Evolutionary conservation across 2,329 filamentous ascomycete genomes (phyloP).

Genomic region (Arthrobotrys musiformis): DNA sequence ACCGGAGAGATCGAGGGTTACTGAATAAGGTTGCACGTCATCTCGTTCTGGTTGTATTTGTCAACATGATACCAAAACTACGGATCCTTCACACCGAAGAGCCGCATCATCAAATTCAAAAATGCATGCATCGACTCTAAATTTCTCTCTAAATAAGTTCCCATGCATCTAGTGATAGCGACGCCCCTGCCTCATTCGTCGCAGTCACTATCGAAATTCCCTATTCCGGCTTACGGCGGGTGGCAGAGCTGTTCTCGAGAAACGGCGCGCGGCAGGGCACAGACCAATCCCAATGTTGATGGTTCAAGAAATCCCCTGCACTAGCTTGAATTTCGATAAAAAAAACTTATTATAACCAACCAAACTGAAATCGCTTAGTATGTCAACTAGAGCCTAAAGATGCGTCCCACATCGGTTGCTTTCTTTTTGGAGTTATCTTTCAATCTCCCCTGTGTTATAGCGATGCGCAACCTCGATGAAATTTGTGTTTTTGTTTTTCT

Average conservation of each 20-base stretch:
- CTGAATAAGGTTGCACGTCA: conserved; percentile 47
- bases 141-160: conserved; percentile 7
- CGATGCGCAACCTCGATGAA: conserved; percentile 39
- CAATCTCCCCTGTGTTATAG: conserved; percentile 9
- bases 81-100: conserved; percentile 50
- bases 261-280: conserved; percentile 38
- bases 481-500: conserved; percentile 42
- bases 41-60: conserved; percentile 44
- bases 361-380: conserved; percentile 31
- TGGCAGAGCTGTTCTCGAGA: conserved; percentile 39
- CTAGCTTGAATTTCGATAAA: conserved; percentile 15
- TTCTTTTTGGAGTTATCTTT: conserved; percentile 47
- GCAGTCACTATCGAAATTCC: conserved; percentile 53
- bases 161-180: conserved; percentile 33
- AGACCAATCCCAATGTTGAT: conserved; percentile 32
- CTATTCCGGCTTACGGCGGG: conserved; percentile 19
- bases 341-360: conserved; percentile 25
- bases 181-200: conserved; percentile 34
- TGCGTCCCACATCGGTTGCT: conserved; percentile 2
- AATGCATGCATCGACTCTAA: conserved; percentile 17
- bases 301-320: conserved; percentile 3
- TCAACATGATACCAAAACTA: conserved; percentile 33
- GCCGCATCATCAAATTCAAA: conserved; percentile 45
- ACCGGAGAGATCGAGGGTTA: conserved; percentile 21
- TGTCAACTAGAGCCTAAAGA: conserved; percentile 47